These are phyloP conservation scores for Scolecobasidium constrictum DNA, from an alignment of 2,329 filamentous ascomycete genomes.

Conservation along the genomic window DNA sequence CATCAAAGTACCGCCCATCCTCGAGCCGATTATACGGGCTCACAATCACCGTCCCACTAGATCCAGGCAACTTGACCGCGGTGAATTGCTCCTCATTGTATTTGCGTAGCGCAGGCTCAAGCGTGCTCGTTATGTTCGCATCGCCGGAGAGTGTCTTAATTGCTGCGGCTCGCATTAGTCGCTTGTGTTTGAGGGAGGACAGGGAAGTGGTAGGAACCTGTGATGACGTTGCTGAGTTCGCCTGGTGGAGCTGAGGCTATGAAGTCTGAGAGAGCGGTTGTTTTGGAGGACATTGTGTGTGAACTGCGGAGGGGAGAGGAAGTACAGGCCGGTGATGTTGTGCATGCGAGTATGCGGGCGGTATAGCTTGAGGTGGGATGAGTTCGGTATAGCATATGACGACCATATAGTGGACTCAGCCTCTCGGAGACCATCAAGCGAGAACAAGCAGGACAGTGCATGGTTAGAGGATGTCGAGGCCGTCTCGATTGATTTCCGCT, in stretches of 20 bases:
- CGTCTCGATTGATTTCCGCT: too few species aligned
- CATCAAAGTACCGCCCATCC: slow-evolving; percentile 77
- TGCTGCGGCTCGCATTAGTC: slow-evolving; percentile 42
- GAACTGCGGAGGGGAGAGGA: background rate
- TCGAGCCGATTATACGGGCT: slow-evolving; percentile 78
- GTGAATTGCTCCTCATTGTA: slow-evolving; percentile 95
- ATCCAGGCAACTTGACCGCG: slow-evolving; percentile 79
- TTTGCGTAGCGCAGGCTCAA: slow-evolving; percentile 75
- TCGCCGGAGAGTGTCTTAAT: slow-evolving; percentile 77
- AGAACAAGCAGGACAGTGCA: too few species aligned
- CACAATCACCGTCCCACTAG: slow-evolving; percentile 70
- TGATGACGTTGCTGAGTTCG: slow-evolving; percentile 85
- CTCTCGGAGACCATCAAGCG: too few species aligned
- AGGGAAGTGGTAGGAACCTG: slow-evolving; percentile 47
- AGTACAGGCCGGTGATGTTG: background rate
- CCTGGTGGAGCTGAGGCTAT: slow-evolving; percentile 90
- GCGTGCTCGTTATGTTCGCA: slow-evolving; percentile 57
- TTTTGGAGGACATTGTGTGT: slow-evolving; percentile 21
- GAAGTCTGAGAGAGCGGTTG: slow-evolving; percentile 54
- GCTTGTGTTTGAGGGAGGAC: background rate
- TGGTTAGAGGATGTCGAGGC: too few species aligned
- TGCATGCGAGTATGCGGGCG: too few species aligned
- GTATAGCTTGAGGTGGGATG: too few species aligned
- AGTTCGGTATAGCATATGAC: too few species aligned
- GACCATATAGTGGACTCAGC: too few species aligned